A percentile compares a stretch with the other conserved stretches of the same genome.
phyloP scores from a whole-genome alignment of 495 filamentous ascomycete genomes.

The Hypoxylon crocopeplum region DNA sequence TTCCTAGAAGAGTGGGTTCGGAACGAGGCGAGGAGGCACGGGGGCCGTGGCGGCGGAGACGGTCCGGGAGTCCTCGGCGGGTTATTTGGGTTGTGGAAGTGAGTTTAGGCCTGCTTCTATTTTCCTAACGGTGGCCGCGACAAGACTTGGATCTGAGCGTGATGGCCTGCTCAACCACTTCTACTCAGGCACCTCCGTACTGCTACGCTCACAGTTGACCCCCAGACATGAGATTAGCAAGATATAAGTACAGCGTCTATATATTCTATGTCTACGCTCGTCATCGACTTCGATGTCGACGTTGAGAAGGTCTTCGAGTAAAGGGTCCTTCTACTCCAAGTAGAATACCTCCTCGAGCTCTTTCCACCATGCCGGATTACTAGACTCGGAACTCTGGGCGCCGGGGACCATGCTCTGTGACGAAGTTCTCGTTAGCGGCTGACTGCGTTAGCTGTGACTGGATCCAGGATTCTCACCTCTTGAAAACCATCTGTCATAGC shows the following conservation, averaged over 20 bases:
- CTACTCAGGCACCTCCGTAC: too few relatives aligned
- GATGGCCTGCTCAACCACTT: too few relatives aligned
- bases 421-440: not conserved
- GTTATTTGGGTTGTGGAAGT: constrained; percentile 51
- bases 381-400: constrained; percentile 66
- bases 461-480: constrained; percentile 41
- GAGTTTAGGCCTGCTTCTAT: not conserved
- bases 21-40: constrained; percentile 59
- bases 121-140: not conserved
- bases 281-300: not conserved
- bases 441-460: not conserved
- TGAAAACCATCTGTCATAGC: constrained; percentile 77
- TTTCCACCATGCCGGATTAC: constrained; percentile 73
- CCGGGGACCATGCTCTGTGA: constrained; percentile 61
- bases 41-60: constrained; percentile 53
- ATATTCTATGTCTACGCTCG: too few relatives aligned
- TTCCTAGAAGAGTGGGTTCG: constrained; percentile 69
- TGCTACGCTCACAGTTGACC: too few relatives aligned
- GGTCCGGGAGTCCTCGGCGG: constrained; percentile 46
- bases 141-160: too few relatives aligned
- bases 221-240: too few relatives aligned
- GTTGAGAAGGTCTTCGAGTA: too few relatives aligned
- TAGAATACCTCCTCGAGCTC: constrained; percentile 76
- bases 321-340: constrained; percentile 24
- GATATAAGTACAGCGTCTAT: too few relatives aligned